Evolutionary conservation across 257 asterid species (phyloP), one percentile per base, ranked within the genome.

Genomic region (Capsicum chinense): DNA sequence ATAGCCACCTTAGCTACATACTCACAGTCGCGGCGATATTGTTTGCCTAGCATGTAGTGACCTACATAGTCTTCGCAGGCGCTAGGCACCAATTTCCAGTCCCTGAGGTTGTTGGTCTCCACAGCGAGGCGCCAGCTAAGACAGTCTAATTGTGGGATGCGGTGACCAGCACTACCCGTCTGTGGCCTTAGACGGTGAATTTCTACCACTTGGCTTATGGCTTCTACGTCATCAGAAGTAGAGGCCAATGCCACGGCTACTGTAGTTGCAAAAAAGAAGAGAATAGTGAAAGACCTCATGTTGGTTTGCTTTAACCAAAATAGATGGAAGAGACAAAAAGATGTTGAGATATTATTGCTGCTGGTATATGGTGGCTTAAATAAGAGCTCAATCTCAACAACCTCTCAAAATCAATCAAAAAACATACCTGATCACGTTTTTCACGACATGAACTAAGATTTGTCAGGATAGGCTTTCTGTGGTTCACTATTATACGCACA

Each of bases 111-210:
- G 87, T 91, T 71, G 5, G 95, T 88, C 87, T 94, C 98, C 68
- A 91, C 95, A 13, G 91, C 93, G 10, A 94, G 85, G 71, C 94
- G 93, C 98, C 97, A 94, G 89, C 97, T 94, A 6, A 84, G 91
- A 89, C 98, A 92, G 92, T 94, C 47, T 19, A 89, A 10, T 2
- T 87, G 90, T 15, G 83, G 80, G 15, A 86, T 33, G 3, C 3
- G 86, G 33, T 42, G 78, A 85, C 93, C 90, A 15, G 85, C 87
- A 17, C 69, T 11, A 21, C 89, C 90, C 6, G 89, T 68, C 21
- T 71, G 86, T 56, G 90, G 93, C 84, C 92, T 85, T 87, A 92
- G 93, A 15, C 39, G 87, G 64, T 79, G 90, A 86, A 91, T 84
- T 13, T 39, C 64, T 35, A 26, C 66, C 33, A 21, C 54, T 10